Conservation (phyloP, 2,329 filamentous ascomycete species). For the Xylariaceae sp. region DNA sequence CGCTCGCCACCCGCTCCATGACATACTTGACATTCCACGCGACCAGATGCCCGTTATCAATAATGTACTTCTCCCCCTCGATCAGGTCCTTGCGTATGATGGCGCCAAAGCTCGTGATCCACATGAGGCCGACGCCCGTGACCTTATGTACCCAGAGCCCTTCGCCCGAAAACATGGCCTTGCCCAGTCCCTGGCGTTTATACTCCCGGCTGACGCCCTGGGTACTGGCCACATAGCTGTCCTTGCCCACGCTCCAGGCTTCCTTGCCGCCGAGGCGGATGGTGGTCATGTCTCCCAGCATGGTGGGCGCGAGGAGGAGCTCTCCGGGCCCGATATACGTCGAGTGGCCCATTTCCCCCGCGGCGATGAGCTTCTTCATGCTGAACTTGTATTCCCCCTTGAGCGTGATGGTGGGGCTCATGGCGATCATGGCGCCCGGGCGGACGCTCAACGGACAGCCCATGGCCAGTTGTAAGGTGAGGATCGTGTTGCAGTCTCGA, state of each 20-base stretch:
- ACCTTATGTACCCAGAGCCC: constrained; percentile 89
- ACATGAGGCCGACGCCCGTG: constrained; percentile 71
- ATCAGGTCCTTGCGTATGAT: constrained; percentile 83
- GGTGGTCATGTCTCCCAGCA: constrained; percentile 79
- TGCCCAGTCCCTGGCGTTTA: constrained; percentile 77
- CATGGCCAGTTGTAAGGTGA: constrained; percentile 84
- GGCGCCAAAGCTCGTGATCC: constrained; percentile 89
- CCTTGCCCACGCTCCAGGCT: constrained; percentile 78
- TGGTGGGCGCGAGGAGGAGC: constrained; percentile 71
- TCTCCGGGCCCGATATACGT: constrained; percentile 87
- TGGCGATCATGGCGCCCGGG: constrained; percentile 88
- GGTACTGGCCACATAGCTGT: constrained; percentile 80
- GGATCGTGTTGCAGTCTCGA: constrained; percentile 79
- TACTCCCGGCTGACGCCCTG: constrained; percentile 84
- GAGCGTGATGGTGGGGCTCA: constrained; percentile 82
- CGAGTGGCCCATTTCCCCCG: constrained; percentile 72
- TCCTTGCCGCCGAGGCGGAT: constrained; percentile 67
- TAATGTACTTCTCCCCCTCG: constrained; percentile 78
- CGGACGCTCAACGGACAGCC: constrained; percentile 78
- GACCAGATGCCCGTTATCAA: constrained; percentile 89
- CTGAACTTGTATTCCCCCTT: constrained; percentile 80
- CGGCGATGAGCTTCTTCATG: constrained; percentile 82
- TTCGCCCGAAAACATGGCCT: constrained; percentile 91
- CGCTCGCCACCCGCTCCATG: constrained; percentile 82
- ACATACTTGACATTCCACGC: constrained; percentile 96